Evolutionary conservation across 305 asterid genomes (phyloP), one percentile per base, ranked within the genome.

Genomic region (Fraxinus greggii): DNA sequence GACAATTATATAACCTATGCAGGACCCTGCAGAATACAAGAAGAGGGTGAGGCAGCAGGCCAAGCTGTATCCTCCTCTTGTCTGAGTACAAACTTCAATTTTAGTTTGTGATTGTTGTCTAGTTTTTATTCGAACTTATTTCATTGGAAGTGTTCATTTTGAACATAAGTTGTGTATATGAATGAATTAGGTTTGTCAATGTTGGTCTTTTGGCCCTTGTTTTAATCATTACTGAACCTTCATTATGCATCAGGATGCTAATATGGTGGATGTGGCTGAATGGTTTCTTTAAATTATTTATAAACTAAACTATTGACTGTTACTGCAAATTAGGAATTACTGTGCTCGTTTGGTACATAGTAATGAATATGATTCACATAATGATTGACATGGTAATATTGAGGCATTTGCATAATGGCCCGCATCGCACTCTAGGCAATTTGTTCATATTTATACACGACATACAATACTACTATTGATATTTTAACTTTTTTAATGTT

Each of bases 41-140:
- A 84, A 40, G 81, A 83, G 82, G 87, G 90, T 88, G 78, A 80
- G 80, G 76, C 88, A 88, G 81, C 89, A 88, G 75, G 84, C 88
- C 77, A 88, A 84, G 88, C 88, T 65, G 70, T 84, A 86, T 76
- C 85, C 89, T 10, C 67, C 83, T 26, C 81, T 82, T 21, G 81
- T 84, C 72, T 88, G 77, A 67, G 31, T 23, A 61, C 29, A 61
- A 54, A 54, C 63, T 54, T 17, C 5, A 45, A 13, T n/a, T 54
- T 17, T 61, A 61, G 29, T 61, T 61, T 23, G 13, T 23, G 63
- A 61, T 65, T 26, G 9, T 24, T 63, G 73, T 80, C 13, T 33
- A 38, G 17, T 36, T 42, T 67, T 73, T 12, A 70, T 72, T 32
- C 6, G 19, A 38, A 51, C 40, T 31, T 69, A 72, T 80, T 38